Base-by-base conservation (phyloP, 202 grass and related monocot genomes). In the Hordeum pubiflorum region DNA sequence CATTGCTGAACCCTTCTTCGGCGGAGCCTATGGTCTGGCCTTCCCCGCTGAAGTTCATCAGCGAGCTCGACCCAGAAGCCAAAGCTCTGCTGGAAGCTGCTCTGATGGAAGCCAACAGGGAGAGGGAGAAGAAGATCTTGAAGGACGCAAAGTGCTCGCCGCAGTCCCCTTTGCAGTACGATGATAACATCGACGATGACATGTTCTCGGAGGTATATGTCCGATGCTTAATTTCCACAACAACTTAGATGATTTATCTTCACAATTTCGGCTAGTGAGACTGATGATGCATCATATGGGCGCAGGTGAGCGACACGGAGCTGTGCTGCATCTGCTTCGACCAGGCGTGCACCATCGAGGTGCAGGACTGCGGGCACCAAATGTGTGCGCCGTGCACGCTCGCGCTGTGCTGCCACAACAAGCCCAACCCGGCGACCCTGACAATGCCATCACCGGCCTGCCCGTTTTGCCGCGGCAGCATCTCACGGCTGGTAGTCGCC, bases 271-370 rank as follows among this genome's bases (percentile, higher is more conserved):
- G 24, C 24, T 26, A 26, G 24, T 20, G 61, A 58, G 7, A 0
- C 39, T 13, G 27, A 63, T 2, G 20, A 63, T 41, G 27, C 10
- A 61, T 59, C 5, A 13, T 17, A 39, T 71, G n/a, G 11, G 29
- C 7, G 0, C 80, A 99, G 96, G 83, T 34, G 68, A 91, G 80
- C 3, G 92, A 94, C 17, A 7, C 83, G 1, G 92, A 96, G 70
- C 85, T 99, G 9, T 99, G 96, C 74, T 91, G 90, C 87, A 99
- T 99, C 75, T 99, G 96, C 82, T 99, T 99, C 66, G 92, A 99
- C 66, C 86, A 89, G 57, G 77, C 72, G 1, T 99, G 96, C 90
- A 89, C 79, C 31, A 93, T 99, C 11, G 90, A 96, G 85, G 90
- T 99, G 60, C 81, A 85, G 13, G 96, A 96, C 76, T 99, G 96